Conservation (phyloP, 75 land plant species). For the Picea glauca region DNA sequence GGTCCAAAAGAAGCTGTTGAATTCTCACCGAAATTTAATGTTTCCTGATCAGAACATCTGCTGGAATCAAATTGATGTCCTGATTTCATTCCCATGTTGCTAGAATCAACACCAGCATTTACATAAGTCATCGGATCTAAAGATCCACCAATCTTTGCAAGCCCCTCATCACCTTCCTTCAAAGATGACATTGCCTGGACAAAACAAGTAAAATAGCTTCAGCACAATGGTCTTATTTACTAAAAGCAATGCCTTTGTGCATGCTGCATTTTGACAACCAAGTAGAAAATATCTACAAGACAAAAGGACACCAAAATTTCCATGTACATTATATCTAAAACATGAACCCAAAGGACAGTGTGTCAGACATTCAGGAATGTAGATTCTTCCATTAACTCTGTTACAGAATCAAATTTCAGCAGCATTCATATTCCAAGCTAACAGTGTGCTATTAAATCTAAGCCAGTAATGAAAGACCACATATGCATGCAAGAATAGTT, state of each 20-base stretch:
- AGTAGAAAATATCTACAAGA: not conserved
- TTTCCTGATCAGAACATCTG: slow-evolving; percentile 19
- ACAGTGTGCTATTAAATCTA: not conserved
- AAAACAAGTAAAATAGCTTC: not conserved
- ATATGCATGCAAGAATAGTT: not conserved
- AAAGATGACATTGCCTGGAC: slow-evolving; percentile 50
- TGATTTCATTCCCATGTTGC: slow-evolving; percentile 18
- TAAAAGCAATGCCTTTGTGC: too few species aligned
- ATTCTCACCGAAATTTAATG: not conserved
- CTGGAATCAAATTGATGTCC: slow-evolving; percentile 8
- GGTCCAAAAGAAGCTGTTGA: slow-evolving; percentile 10
- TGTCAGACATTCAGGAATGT: not conserved
- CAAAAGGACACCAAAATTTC: not conserved
- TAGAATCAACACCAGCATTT: slow-evolving; percentile 26
- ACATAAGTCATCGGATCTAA: slow-evolving; percentile 36
- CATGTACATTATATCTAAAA: not conserved
- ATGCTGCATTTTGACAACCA: not conserved
- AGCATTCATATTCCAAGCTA: not conserved
- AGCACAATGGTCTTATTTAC: not conserved
- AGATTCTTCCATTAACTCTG: not conserved
- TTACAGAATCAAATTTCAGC: not conserved
- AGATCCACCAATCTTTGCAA: slow-evolving; percentile 50
- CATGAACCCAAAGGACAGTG: not conserved
- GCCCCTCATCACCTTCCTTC: slow-evolving; percentile 45
- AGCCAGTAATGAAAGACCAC: not conserved